Conservation (phyloP, 2,329 filamentous ascomycete genomes). For the Parastagonospora nodorum region DNA sequence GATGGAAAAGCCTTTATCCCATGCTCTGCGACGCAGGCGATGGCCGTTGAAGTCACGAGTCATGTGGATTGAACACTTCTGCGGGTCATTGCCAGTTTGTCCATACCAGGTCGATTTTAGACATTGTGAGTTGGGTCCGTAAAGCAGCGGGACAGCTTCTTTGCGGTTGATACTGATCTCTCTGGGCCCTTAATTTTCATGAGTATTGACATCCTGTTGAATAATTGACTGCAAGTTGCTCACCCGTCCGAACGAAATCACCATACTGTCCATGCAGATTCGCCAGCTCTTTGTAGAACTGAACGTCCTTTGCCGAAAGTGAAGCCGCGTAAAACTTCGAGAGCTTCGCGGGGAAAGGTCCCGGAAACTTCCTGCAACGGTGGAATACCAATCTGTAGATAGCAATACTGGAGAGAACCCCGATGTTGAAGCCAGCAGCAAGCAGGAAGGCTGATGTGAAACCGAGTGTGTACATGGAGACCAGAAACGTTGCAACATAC, state of each 20-base stretch:
- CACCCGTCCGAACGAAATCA: conserved; percentile 43
- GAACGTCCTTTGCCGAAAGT: conserved; percentile 29
- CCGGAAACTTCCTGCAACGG: conserved; percentile 29
- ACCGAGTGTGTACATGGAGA: conserved; percentile 12
- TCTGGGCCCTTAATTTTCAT: conserved; percentile 17
- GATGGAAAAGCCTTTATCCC: conserved; percentile 34
- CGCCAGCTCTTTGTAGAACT: conserved; percentile 36
- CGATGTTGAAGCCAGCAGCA: conserved; percentile 15
- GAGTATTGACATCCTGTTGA: not conserved
- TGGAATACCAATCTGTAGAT: conserved; percentile 34
- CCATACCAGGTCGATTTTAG: conserved; percentile 35
- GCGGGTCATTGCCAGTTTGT: conserved; percentile 24
- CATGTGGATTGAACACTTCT: conserved; percentile 27
- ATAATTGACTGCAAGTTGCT: not conserved
- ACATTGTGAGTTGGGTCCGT: conserved; percentile 29
- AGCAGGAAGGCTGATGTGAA: conserved; percentile 7
- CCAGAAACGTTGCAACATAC: conserved; percentile 12
- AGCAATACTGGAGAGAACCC: conserved; percentile 23
- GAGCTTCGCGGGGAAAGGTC: conserved; percentile 27
- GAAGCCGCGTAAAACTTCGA: conserved; percentile 34
- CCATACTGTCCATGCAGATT: conserved; percentile 40
- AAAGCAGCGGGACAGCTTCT: conserved; percentile 23
- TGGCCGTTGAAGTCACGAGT: conserved; percentile 28
- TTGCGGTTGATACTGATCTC: conserved; percentile 29
- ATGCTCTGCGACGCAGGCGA: conserved; percentile 27